Percentiles rank a stretch among this genome's conserved stretches.
Conservation (phyloP, 2,329 filamentous ascomycete species). For the Exophiala phaeomuriformis region DNA sequence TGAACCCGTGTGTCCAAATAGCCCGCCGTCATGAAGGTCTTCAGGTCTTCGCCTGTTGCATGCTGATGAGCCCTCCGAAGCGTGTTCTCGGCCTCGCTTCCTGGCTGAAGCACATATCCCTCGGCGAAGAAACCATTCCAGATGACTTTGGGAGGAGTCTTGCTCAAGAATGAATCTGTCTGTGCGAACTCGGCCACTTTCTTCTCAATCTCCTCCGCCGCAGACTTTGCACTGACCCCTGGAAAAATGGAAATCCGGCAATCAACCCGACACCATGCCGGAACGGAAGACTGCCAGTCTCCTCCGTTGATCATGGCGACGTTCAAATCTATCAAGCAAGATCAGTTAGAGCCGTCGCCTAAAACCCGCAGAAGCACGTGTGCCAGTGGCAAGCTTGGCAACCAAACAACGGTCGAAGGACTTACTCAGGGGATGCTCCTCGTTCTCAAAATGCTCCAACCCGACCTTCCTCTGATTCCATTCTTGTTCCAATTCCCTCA, state of each 20-base stretch:
- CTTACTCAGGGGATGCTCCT: slow-evolving; percentile 22
- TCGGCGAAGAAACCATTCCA: slow-evolving; percentile 25
- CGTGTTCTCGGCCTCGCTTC: slow-evolving; percentile 24
- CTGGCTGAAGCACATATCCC: slow-evolving; percentile 28
- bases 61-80: slow-evolving; percentile 23
- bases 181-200: slow-evolving; percentile 30
- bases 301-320: slow-evolving; percentile 22
- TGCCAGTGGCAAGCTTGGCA: neutral
- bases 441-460: slow-evolving; percentile 14
- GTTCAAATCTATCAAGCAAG: slow-evolving; percentile 14
- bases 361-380: no score
- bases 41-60: slow-evolving; percentile 22
- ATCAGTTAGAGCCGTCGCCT: neutral
- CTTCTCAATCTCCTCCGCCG: slow-evolving; percentile 25
- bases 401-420: neutral
- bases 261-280: slow-evolving; percentile 21
- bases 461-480: slow-evolving; percentile 19
- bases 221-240: slow-evolving; percentile 18
- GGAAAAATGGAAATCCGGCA: slow-evolving; percentile 21
- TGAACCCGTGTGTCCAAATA: slow-evolving; percentile 21
- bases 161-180: slow-evolving; percentile 28
- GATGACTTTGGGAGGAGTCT: slow-evolving; percentile 26
- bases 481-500: slow-evolving; percentile 21
- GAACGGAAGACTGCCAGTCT: slow-evolving; percentile 21
- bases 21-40: slow-evolving; percentile 13